Base-by-base conservation (phyloP, 352 stramenopile genomes). In the Thraustotheca clavata region DNA sequence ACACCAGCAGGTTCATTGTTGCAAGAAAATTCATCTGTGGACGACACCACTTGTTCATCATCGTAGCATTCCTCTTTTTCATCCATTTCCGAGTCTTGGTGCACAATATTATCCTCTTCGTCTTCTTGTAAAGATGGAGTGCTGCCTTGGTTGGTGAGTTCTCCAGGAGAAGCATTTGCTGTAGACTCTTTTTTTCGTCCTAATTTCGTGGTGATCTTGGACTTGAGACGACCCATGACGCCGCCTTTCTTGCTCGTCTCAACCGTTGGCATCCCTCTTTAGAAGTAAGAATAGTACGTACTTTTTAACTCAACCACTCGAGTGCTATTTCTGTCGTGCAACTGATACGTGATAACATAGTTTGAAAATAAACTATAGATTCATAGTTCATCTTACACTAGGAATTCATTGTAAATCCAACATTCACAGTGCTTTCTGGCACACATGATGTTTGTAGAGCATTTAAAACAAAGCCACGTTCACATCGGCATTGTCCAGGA, bases 211-310 rank as follows among this genome's bases (percentile, higher is more conserved):
- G 57, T 35, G 57, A 65, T 32, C 38, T 65, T 65, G 57, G 57
- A 65, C 38, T 65, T 65, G 57, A 65, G 57, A 6, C 57, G 57
- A 33, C 57, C 57, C 57, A 65, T 65, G 38, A 65, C 41, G 35
- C 33, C 31, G 20, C 27, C 12, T 40, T 65, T 65, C 57, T 65
- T 65, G 38, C 24, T 47, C 39, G 39, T 47, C 43, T 9, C 43
- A 31, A 14, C 43, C 11, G n/a, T 31, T n/a, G n/a, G n/a, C n/a
- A n/a, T n/a, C n/a, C n/a, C n/a, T n/a, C n/a, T n/a, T n/a, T n/a
- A n/a, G n/a, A n/a, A n/a, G n/a, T n/a, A n/a, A n/a, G n/a, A n/a
- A n/a, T n/a, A n/a, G n/a, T n/a, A n/a, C n/a, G n/a, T n/a, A n/a
- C n/a, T n/a, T n/a, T n/a, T n/a, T n/a, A n/a, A n/a, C n/a, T n/a